These are phyloP conservation scores for Prunella vulgaris DNA, from an alignment of 257 asterid genomes.

Conservation along the genomic window DNA sequence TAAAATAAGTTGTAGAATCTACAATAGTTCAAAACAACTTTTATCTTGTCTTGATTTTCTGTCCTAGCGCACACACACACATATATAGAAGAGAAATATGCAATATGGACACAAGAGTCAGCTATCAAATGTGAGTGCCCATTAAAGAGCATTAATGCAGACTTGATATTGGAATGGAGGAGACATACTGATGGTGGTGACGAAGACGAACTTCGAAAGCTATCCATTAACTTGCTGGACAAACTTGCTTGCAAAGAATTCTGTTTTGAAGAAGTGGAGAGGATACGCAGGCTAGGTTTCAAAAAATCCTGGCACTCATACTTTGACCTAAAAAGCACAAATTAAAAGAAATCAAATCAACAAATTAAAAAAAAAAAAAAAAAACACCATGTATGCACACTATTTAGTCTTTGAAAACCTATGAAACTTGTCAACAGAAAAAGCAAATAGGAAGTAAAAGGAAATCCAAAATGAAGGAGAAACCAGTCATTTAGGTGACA, in stretches of 20 bases:
- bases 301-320: conserved; percentile 87
- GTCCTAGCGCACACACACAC: background rate
- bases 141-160: background rate
- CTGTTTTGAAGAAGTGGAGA: conserved; percentile 46
- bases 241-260: conserved; percentile 64
- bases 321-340: conserved; percentile 55
- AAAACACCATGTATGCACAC: background rate
- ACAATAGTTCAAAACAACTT: background rate
- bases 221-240: conserved; percentile 59
- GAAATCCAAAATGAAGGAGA: background rate
- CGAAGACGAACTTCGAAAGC: conserved; percentile 66
- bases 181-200: conserved; percentile 53
- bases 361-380: too few relatives aligned
- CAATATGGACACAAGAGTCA: background rate
- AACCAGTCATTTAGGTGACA: background rate
- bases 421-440: background rate
- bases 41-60: background rate
- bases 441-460: background rate
- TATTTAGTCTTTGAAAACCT: background rate
- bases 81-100: background rate
- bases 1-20: too few relatives aligned
- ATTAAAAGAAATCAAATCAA: conserved; percentile 10
- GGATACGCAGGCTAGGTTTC: conserved; percentile 94
- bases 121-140: too few relatives aligned
- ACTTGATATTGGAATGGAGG: conserved; percentile 1